Evolutionary conservation across 2,329 filamentous ascomycete genomes (phyloP), one percentile per base, ranked within the genome.

Genomic region (Metarhizium rileyi): DNA sequence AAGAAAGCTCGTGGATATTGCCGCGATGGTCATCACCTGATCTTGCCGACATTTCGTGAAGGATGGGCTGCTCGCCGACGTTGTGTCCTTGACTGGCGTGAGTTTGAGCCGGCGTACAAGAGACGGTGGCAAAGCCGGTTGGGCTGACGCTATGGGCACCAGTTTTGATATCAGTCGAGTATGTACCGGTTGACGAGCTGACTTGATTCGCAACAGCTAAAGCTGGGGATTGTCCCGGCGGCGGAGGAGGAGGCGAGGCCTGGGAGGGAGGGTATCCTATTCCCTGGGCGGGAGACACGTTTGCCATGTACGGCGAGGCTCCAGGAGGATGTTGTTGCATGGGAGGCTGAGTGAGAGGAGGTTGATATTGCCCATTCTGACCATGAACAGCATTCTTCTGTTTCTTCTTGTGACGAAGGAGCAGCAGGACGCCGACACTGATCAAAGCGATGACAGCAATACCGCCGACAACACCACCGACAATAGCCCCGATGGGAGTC

Each of bases 361-460:
- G 33, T 8, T 22, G 44, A n/a, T n/a, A n/a, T 22, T 41, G 33
- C 9, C 38, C 23, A n/a, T 26, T 27, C 14, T 25, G 35, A 18
- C 22, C 8, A 22, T 14, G 45, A 8, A 5, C 14, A n/a, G 36
- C 46, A 20, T 30, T 36, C 20, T 47, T 23, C 8, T 18, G 35
- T 36, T 42, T 47, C 26, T 12, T 41, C 25, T 47, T 42, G 26
- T 47, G 46, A 12, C 46, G 46, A 25, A 47, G 36, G 46, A 47
- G 46, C n/a, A 47, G n/a, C 14, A 41, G 3, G 35, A 47, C 23
- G 16, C 23, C 46, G 23, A 47, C 12, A n/a, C 16, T 25, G n/a
- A 42, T 20, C 35, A 47, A 25, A 9, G 25, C 35, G 16, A 47
- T 18, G 20, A 16, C 35, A 7, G 46, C 36, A 14, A 47, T 2